Base-by-base conservation (phyloP, 2,329 filamentous ascomycete genomes). In the Grosmannia huntii region DNA sequence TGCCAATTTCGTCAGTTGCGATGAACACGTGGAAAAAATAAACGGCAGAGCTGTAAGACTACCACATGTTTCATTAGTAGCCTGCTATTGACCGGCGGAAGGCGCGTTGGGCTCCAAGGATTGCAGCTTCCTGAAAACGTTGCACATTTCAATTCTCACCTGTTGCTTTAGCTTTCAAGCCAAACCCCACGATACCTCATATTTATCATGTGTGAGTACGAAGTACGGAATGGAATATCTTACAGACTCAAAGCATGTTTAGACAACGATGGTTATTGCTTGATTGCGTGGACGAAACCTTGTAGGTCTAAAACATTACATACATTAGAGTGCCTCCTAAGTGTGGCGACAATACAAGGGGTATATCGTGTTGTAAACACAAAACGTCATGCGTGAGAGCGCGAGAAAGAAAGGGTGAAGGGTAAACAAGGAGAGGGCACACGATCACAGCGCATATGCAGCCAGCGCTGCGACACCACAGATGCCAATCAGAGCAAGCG, bases 401-500 rank as follows among this genome's bases (percentile, higher is more conserved):
- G 38, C 14, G 16, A 44, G n/a, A n/a, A 44, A 5, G 16, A 19
- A n/a, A 44, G 38, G 16, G 38, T 16, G n/a, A 44, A 44, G 38
- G 38, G n/a, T 3, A n/a, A 44, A 5, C 10, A 50, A 19, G 16
- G 49, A 31, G 14, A 49, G n/a, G 12, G n/a, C 46, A 51, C 12
- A 44, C 53, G 6, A 27, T 49, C 12, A 62, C 38, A 62, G 21
- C 0, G 61, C 57, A 23, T 60, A 60, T 2, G 57, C 61, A 1
- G 59, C 59, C 16, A 62, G 4, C 0, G 60, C 57, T 25, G 61
- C 61, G 19, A 62, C 57, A 23, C 60, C 53, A 14, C 51, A 57
- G 10, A 62, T 60, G 36, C 49, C 61, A 10, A 61, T n/a, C 31
- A 62, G 53, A 9, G 61, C 61, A 50, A 58, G 21, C 12, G 54